These are phyloP conservation scores for Fusarium clavum DNA, from an alignment of 2,329 filamentous ascomycete genomes.

Conservation along the genomic window DNA sequence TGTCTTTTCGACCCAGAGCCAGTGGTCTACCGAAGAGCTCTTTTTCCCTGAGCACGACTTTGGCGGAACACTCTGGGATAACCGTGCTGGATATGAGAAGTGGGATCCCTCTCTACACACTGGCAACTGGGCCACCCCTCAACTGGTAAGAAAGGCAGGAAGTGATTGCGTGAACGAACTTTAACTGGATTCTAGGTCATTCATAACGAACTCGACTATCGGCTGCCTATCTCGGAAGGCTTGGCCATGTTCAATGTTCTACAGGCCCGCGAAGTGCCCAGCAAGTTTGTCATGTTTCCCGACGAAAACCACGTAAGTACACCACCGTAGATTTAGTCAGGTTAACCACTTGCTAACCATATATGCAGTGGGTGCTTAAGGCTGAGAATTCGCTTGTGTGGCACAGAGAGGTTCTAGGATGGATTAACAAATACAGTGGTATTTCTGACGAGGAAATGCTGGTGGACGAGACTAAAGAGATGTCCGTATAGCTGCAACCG, in stretches of 20 bases:
- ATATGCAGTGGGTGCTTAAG: conserved; percentile 80
- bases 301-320: conserved; percentile 71
- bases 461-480: conserved; percentile 35
- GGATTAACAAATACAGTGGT: conserved; percentile 74
- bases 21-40: conserved; percentile 75
- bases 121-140: conserved; percentile 84
- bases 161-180: neutral
- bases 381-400: conserved; percentile 91
- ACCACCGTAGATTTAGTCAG: neutral
- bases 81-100: conserved; percentile 71
- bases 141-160: conserved; percentile 68
- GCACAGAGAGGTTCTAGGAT: conserved; percentile 87
- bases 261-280: conserved; percentile 79
- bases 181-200: conserved; percentile 62
- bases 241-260: conserved; percentile 87
- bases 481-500: conserved; percentile 24
- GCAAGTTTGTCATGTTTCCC: conserved; percentile 83
- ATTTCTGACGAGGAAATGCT: conserved; percentile 48
- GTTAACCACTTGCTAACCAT: neutral
- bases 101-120: conserved; percentile 76
- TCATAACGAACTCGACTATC: conserved; percentile 90
- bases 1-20: conserved; percentile 77
- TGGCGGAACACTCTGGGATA: conserved; percentile 70
- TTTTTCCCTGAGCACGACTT: conserved; percentile 78
- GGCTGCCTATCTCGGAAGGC: conserved; percentile 86